Conservation (phyloP, 768 basidiomycete genomes). For the Tulasnella sp. region DNA sequence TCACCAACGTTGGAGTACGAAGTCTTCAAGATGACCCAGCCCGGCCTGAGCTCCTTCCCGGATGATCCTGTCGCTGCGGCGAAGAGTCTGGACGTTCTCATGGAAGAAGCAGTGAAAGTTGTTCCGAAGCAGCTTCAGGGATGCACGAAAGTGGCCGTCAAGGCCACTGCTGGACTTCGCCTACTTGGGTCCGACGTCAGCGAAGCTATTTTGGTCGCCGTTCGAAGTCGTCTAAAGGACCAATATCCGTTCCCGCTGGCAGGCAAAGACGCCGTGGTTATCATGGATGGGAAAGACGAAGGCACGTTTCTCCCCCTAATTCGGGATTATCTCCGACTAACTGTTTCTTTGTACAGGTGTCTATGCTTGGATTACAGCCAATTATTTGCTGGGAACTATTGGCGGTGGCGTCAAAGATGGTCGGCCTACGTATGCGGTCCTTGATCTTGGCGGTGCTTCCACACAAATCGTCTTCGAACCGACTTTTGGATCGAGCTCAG, state of each 20-base stretch:
- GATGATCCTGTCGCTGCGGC: conserved; percentile 63
- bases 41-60: conserved; percentile 64
- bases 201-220: conserved; percentile 65
- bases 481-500: conserved; percentile 35
- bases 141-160: conserved; percentile 85
- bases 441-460: conserved; percentile 93
- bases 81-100: conserved; percentile 61
- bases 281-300: conserved; percentile 96
- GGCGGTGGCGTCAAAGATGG: conserved; percentile 42
- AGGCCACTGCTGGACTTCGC: conserved; percentile 85
- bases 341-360: conserved; percentile 37
- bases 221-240: conserved; percentile 48
- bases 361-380: conserved; percentile 98
- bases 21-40: conserved; percentile 73
- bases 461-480: conserved; percentile 98
- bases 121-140: conserved; percentile 57
- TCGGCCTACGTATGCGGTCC: conserved; percentile 69
- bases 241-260: conserved; percentile 62
- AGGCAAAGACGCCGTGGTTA: conserved; percentile 58
- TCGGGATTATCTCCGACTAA: background rate
- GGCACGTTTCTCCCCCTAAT: conserved; percentile 35
- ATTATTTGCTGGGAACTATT: conserved; percentile 78
- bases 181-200: conserved; percentile 57
- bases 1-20: conserved; percentile 80
- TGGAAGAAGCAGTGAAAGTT: conserved; percentile 70